Evolutionary conservation across 768 basidiomycete genomes (phyloP).

Genomic region (Psilocybe sp.): DNA sequence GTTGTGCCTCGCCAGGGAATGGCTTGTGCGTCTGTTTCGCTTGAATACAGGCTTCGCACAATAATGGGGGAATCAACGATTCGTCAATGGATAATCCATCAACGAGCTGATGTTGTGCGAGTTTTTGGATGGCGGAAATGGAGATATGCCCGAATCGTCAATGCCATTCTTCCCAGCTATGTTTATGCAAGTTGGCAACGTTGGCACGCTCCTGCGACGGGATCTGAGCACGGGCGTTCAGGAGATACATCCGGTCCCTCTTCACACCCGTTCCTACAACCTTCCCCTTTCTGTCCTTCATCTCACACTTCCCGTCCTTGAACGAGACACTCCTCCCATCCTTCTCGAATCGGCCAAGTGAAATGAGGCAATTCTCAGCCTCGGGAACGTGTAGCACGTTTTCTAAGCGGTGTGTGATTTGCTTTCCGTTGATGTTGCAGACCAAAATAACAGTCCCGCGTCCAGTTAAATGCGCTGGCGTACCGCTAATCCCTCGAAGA

Average conservation of each 20-base stretch:
- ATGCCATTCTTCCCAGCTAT: slow-evolving; percentile 26
- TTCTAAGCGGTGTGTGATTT: slow-evolving; percentile 10
- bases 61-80: slow-evolving; percentile 8
- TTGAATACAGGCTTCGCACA: slow-evolving; percentile 32
- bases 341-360: slow-evolving; percentile 16
- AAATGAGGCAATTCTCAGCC: slow-evolving; percentile 20
- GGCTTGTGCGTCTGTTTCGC: slow-evolving; percentile 28
- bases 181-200: slow-evolving; percentile 7
- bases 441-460: slow-evolving; percentile 15
- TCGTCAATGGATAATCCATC: slow-evolving; percentile 16
- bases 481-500: background rate
- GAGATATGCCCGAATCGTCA: slow-evolving; percentile 20
- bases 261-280: slow-evolving; percentile 10
- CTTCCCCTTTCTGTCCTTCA: slow-evolving; percentile 10
- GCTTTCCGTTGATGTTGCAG: slow-evolving; percentile 14
- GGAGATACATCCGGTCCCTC: slow-evolving; percentile 13
- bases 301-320: slow-evolving; percentile 4
- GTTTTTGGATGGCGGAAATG: slow-evolving; percentile 13
- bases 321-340: slow-evolving; percentile 12
- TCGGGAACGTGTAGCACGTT: slow-evolving; percentile 18
- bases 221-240: slow-evolving; percentile 12
- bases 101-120: slow-evolving; percentile 15
- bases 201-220: slow-evolving; percentile 3
- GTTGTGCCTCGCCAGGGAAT: slow-evolving; percentile 28
- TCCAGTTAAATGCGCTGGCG: background rate